Percentiles rank a stretch among this genome's conserved stretches.
phyloP scores from a whole-genome alignment of 176 grass and related monocot genomes.

The Oropetium thomaeum region DNA sequence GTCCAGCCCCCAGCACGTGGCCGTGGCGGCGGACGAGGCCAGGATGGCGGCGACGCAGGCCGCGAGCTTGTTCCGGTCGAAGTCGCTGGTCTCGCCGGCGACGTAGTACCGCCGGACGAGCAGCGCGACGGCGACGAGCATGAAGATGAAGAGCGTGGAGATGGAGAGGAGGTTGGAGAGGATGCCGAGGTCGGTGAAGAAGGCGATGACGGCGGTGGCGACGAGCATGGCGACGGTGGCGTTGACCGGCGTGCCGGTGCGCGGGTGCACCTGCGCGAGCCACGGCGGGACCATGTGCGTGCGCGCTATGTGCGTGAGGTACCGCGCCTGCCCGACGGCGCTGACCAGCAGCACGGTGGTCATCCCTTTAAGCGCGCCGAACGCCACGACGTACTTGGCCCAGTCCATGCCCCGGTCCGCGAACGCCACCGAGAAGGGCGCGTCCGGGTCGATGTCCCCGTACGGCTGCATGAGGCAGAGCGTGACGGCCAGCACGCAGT shows the following conservation, averaged over 20 bases:
- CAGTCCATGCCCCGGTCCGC: slow-evolving; percentile 42
- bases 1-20: slow-evolving; percentile 25
- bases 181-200: slow-evolving; percentile 58
- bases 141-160: slow-evolving; percentile 79
- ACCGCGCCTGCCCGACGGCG: slow-evolving; percentile 58
- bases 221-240: slow-evolving; percentile 66
- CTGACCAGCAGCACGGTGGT: slow-evolving; percentile 65
- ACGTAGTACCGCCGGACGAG: slow-evolving; percentile 59
- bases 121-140: slow-evolving; percentile 60
- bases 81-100: slow-evolving; percentile 33
- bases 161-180: slow-evolving; percentile 66
- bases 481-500: slow-evolving; percentile 52
- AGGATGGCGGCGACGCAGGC: slow-evolving; percentile 42
- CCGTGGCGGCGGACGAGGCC: slow-evolving; percentile 28
- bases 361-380: slow-evolving; percentile 68
- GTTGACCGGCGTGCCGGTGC: slow-evolving; percentile 49
- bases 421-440: slow-evolving; percentile 63
- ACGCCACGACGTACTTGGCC: slow-evolving; percentile 64
- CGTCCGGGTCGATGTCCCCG: slow-evolving; percentile 36
- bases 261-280: slow-evolving; percentile 45
- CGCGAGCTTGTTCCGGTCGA: slow-evolving; percentile 39
- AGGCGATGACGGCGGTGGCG: slow-evolving; percentile 52
- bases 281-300: slow-evolving; percentile 65
- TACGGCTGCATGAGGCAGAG: slow-evolving; percentile 61
- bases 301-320: slow-evolving; percentile 64